These are phyloP conservation scores for Kingdonia uniflora DNA, from an alignment of 164 flowering plant genomes.

Conservation along the genomic window DNA sequence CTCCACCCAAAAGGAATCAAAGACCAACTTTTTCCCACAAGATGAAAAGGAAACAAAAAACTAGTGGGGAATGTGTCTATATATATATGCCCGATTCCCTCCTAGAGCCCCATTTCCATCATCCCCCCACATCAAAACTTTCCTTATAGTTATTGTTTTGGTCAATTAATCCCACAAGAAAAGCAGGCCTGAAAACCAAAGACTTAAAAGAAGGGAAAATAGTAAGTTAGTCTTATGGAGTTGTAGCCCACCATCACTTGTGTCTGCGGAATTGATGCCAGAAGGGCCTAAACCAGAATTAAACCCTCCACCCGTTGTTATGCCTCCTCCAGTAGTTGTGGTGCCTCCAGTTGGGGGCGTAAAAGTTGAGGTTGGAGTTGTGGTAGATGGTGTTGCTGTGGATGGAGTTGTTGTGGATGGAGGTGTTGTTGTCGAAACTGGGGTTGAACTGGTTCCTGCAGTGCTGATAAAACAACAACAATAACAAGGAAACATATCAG, in stretches of 20 bases:
- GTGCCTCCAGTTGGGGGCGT: neutral
- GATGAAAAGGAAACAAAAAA: conserved; percentile 12
- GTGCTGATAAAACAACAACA: neutral
- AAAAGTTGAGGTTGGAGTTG: neutral
- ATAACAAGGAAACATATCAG: neutral
- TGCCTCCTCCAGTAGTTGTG: no score
- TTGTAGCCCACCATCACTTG: conserved; percentile 2
- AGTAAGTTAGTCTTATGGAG: conserved; percentile 7
- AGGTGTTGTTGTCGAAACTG: conserved; percentile 1
- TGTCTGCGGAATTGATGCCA: conserved; percentile 19
- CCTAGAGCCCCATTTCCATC: neutral
- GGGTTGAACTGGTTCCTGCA: neutral
- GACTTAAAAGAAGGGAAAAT: neutral
- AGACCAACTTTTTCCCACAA: neutral
- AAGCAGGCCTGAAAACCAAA: conserved; percentile 13
- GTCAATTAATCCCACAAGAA: conserved; percentile 15
- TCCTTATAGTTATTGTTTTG: neutral
- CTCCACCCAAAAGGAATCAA: conserved; percentile 6
- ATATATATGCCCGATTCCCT: conserved; percentile 12
- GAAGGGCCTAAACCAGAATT: conserved; percentile 10
- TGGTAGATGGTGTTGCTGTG: neutral
- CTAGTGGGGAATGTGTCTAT: conserved; percentile 17
- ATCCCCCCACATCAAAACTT: neutral
- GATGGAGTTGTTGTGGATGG: neutral
- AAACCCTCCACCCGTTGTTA: conserved; percentile 5